phyloP scores from a whole-genome alignment of 176 grass and related monocot species.

The maize (Zea mays) region DNA sequence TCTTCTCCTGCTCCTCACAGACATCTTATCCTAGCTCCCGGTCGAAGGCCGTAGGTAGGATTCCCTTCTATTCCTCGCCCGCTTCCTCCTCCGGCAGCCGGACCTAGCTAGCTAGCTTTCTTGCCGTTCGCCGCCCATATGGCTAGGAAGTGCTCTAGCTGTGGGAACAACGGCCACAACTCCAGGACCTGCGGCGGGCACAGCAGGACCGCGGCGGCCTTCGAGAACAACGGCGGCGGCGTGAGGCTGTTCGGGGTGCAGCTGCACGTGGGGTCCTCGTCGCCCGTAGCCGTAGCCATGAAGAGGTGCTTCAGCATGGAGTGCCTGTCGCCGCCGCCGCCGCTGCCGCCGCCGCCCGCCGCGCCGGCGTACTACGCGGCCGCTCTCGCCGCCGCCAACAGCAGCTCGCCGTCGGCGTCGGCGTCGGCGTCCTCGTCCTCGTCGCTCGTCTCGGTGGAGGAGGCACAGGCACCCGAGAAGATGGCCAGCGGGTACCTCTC shows the following conservation, averaged over 20 bases:
- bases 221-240: neutral
- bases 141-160: conserved; percentile 88
- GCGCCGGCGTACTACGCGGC: conserved; percentile 37
- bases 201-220: too few species aligned
- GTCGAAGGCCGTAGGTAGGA: too few species aligned
- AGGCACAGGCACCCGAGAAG: conserved; percentile 53
- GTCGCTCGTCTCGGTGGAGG: conserved; percentile 72
- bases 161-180: conserved; percentile 93
- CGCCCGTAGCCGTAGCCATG: conserved; percentile 23
- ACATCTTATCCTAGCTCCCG: conserved; percentile 16
- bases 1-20: conserved; percentile 11
- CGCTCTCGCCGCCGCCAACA: conserved; percentile 29
- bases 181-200: conserved; percentile 75
- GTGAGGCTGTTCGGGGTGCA: conserved; percentile 85
- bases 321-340: conserved; percentile 44
- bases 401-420: conserved; percentile 23
- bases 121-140: conserved; percentile 24
- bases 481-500: conserved; percentile 73
- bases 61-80: neutral
- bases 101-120: neutral
- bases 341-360: neutral
- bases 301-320: conserved; percentile 93
- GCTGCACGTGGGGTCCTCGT: conserved; percentile 47
- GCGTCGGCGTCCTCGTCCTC: conserved; percentile 61
- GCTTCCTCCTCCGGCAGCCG: neutral